phyloP scores from a whole-genome alignment of 495 filamentous ascomycete species.

The Xylaria venustula region DNA sequence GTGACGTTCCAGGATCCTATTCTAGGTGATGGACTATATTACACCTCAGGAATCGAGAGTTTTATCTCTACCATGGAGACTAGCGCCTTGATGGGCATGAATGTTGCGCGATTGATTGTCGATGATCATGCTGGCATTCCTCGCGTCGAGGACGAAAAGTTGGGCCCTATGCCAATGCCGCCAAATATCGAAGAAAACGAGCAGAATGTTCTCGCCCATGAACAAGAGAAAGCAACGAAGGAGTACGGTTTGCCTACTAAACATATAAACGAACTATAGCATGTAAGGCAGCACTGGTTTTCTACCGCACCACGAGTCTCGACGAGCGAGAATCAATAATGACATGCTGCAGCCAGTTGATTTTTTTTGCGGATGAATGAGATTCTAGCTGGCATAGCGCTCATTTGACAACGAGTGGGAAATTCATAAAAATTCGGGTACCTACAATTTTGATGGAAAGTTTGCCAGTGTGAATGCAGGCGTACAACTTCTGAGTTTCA shows the following conservation, averaged over 20 bases:
- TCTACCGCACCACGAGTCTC: too few relatives aligned
- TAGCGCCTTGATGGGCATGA: constrained; percentile 90
- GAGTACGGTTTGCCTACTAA: neutral
- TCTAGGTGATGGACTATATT: constrained; percentile 71
- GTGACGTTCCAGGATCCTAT: constrained; percentile 83
- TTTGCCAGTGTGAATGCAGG: too few relatives aligned
- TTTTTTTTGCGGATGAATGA: too few relatives aligned
- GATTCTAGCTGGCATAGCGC: too few relatives aligned
- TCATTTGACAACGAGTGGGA: too few relatives aligned
- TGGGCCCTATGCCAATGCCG: neutral
- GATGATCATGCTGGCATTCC: constrained; percentile 46
- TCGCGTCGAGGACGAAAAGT: neutral
- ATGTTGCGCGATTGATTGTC: constrained; percentile 78
- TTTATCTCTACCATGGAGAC: constrained; percentile 99
- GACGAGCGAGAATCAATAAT: too few relatives aligned
- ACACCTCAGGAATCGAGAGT: constrained; percentile 89
- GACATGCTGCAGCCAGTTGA: too few relatives aligned
- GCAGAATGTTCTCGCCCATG: constrained; percentile 13
- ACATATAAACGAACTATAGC: constrained; percentile 18
- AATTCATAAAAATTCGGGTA: too few relatives aligned
- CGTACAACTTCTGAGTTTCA: too few relatives aligned
- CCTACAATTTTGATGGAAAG: too few relatives aligned
- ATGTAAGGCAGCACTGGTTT: neutral
- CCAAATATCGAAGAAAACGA: constrained; percentile 3
- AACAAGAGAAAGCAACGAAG: constrained; percentile 8